A percentile compares a stretch with the other conserved stretches of the same genome.
These are phyloP conservation scores for Flagelloscypha sp. DNA, from an alignment of 768 basidiomycete genomes.

Conservation along the genomic window DNA sequence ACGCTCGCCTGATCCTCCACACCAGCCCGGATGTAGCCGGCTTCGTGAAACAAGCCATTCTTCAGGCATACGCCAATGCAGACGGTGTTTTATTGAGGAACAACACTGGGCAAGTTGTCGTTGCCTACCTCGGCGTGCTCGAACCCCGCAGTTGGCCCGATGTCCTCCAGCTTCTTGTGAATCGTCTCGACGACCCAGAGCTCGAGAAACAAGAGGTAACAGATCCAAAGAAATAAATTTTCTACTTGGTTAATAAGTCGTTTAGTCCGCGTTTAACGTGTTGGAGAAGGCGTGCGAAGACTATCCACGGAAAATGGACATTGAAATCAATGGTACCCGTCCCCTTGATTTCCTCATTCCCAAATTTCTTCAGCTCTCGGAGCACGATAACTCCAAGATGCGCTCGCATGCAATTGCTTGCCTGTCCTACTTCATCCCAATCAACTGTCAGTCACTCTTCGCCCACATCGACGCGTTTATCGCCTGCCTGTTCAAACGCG, in stretches of 20 bases:
- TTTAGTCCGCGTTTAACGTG: constrained; percentile 83
- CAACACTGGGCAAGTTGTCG: constrained; percentile 89
- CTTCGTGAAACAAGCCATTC: constrained; percentile 68
- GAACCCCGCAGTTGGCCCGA: constrained; percentile 95
- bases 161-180: constrained; percentile 79
- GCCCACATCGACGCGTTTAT: constrained; percentile 92
- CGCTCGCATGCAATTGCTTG: constrained; percentile 91
- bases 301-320: constrained; percentile 89
- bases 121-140: constrained; percentile 77
- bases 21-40: constrained; percentile 57
- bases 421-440: constrained; percentile 86
- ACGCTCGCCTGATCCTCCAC: constrained; percentile 68
- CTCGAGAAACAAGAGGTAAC: constrained; percentile 79
- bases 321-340: constrained; percentile 87
- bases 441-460: constrained; percentile 79
- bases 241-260: constrained; percentile 7
- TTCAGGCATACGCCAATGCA: constrained; percentile 79
- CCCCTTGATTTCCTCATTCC: constrained; percentile 96
- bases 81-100: constrained; percentile 82
- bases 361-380: constrained; percentile 83
- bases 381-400: constrained; percentile 82
- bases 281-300: constrained; percentile 96
- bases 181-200: constrained; percentile 70
- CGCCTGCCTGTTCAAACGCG: constrained; percentile 87
- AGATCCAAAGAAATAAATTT: constrained; percentile 11